Base-by-base conservation (phyloP, 2,329 filamentous ascomycete genomes). In the Alternaria tenuissima region DNA sequence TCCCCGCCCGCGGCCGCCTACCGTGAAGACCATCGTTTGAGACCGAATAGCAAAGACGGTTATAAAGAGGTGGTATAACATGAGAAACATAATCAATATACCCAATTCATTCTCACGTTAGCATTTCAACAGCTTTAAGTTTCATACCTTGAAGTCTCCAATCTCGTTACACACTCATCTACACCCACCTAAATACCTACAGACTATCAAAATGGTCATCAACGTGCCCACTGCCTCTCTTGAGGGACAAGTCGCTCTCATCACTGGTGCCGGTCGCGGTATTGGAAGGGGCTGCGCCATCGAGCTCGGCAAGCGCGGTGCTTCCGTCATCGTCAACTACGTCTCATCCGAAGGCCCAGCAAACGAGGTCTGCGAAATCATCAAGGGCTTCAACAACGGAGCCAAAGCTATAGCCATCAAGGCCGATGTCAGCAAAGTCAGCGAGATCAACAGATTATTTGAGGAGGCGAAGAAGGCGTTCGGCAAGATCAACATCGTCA, bases 261-360 rank as follows among this genome's bases (percentile, higher is more conserved):
- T 91, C 76, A 91, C 89, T 16, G 89, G 78, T 41, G 77, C 86
- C 49, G 87, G 88, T 53, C 87, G 88, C 36, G 89, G 89, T 57
- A 91, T 91, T 69, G 89, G 89, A 39, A 81, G 82, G 53, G 88
- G 88, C 54, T 89, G 89, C 54, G 88, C 89, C 64, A 82, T 90
- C 55, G 88, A 90, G 78, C 87, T 91, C 41, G 88, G 85, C 74
- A 83, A 85, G 73, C 87, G 88, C 64, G 89, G 89, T 41, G 86
- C 86, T 70, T 86, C 82, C 56, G 82, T 91, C 53, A 82, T 91
- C 26, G 84, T 92, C 75, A 91, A 91, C 79, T 85, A 88, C 68
- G 87, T 87, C 65, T 83, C 84, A 65, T 84, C 84, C 72, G 79
- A 82, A 65, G 76, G 77, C 39, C 77, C 81, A 26, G 83, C 83